Conservation (phyloP, 805 yeast genomes). For the Priceomyces carsonii region DNA sequence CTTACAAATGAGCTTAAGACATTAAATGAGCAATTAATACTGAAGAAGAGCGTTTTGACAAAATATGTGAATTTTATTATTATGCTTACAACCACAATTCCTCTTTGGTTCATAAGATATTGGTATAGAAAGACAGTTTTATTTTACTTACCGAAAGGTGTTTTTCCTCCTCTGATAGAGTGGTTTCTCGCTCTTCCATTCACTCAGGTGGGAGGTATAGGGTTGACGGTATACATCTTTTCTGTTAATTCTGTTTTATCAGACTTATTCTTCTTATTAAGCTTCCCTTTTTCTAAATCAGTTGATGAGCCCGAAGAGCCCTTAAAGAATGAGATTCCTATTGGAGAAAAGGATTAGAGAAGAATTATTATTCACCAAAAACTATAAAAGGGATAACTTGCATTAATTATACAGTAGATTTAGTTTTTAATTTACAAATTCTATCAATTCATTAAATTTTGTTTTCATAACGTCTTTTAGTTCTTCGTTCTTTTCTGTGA, state of each 20-base stretch:
- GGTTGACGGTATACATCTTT: constrained; percentile 59
- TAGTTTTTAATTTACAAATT: constrained; percentile 6
- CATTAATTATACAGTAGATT: too few relatives aligned
- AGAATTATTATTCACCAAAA: too few relatives aligned
- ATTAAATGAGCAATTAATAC: constrained; percentile 39
- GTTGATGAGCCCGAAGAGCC: constrained; percentile 14
- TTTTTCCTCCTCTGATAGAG: constrained; percentile 56
- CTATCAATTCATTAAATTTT: constrained; percentile 12
- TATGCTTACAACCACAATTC: constrained; percentile 44
- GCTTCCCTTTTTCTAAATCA: constrained; percentile 19
- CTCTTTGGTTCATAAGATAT: constrained; percentile 49
- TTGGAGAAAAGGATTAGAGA: too few relatives aligned
- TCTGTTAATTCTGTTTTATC: constrained; percentile 35
- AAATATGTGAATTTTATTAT: constrained; percentile 31
- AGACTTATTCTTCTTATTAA: constrained; percentile 17
- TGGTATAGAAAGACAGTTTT: constrained; percentile 56
- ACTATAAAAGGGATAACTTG: too few relatives aligned
- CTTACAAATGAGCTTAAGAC: constrained; percentile 51
- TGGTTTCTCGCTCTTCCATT: constrained; percentile 65
- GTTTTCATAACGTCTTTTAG: constrained; percentile 15
- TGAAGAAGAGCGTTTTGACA: constrained; percentile 35
- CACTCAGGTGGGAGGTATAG: constrained; percentile 61
- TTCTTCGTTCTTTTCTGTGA: constrained; percentile 10
- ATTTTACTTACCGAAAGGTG: constrained; percentile 57
- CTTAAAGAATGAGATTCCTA: constrained; percentile 9